Conservation (phyloP, 106 monocot genomes). For the Platanthera guangdongensis region DNA sequence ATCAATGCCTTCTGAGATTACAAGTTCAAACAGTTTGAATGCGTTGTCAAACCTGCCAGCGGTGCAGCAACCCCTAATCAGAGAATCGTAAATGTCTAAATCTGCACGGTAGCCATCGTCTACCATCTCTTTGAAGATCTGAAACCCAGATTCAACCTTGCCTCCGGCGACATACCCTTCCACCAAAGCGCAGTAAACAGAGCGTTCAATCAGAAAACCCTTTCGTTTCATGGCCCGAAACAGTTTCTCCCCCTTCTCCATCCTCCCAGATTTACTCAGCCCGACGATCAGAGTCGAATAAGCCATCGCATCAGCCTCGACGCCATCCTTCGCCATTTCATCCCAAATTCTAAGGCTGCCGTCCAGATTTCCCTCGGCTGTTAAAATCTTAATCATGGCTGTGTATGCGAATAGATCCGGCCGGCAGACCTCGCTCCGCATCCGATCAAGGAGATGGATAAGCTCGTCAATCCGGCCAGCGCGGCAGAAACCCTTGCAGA, state of each 20-base stretch:
- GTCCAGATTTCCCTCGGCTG: conserved; percentile 33
- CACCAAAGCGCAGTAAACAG: conserved; percentile 53
- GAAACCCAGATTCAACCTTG: conserved; percentile 37
- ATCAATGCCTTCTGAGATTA: conserved; percentile 43
- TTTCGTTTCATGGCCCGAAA: conserved; percentile 68
- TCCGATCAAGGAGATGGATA: conserved; percentile 43
- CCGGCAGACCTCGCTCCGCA: conserved; percentile 53
- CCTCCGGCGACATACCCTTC: conserved; percentile 53
- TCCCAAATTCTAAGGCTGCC: conserved; percentile 86
- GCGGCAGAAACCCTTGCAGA: conserved; percentile 59
- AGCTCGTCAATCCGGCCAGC: conserved; percentile 38
- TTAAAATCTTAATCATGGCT: conserved; percentile 58
- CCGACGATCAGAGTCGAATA: conserved; percentile 56
- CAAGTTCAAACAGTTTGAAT: conserved; percentile 43
- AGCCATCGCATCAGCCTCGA: conserved; percentile 62
- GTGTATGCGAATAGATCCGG: conserved; percentile 94
- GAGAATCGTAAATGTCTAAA: conserved; percentile 55
- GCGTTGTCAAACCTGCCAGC: conserved; percentile 62
- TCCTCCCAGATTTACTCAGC: conserved; percentile 47
- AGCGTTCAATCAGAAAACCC: conserved; percentile 51
- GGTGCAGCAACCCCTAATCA: conserved; percentile 64
- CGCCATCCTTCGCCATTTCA: conserved; percentile 56
- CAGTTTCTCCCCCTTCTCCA: conserved; percentile 34
- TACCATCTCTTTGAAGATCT: conserved; percentile 81
- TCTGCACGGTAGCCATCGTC: conserved; percentile 61